Conservation (phyloP, 257 asterid genomes). For the Rehmannia glutinosa region DNA sequence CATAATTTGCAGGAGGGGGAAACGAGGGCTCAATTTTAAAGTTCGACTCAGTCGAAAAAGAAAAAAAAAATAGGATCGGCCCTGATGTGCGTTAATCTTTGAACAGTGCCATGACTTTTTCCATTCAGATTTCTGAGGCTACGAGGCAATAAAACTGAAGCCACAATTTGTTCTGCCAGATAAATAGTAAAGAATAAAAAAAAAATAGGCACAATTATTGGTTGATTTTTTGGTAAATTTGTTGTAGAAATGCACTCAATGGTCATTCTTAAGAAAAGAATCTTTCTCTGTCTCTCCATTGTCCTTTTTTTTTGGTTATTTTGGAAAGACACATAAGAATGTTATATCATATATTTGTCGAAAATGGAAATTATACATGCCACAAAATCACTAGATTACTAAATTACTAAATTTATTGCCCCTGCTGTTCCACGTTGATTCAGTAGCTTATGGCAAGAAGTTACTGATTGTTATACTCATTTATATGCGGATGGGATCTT, state of each 20-base stretch:
- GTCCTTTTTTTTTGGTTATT: too few species aligned
- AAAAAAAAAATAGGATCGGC: too few species aligned
- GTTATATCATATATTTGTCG: background rate
- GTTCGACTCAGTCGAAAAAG: too few species aligned
- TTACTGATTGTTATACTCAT: too few species aligned
- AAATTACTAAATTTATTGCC: background rate
- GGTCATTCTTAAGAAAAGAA: background rate
- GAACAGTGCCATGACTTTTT: background rate
- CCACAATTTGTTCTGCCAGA: background rate
- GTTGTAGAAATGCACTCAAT: conserved; percentile 3
- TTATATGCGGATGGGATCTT: too few species aligned
- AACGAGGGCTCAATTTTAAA: too few species aligned
- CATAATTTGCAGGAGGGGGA: too few species aligned
- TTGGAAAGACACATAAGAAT: background rate
- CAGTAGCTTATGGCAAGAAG: too few species aligned
- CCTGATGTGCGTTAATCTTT: background rate
- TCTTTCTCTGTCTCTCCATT: too few species aligned
- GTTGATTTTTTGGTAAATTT: background rate
- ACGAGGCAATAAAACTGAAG: background rate
- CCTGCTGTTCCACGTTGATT: background rate
- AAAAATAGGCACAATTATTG: background rate
- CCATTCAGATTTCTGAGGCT: background rate
- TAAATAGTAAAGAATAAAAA: background rate
- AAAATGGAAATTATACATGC: background rate
- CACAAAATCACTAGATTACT: background rate